Evolutionary conservation across 768 basidiomycete species (phyloP), one percentile per base, ranked within the genome.

Genomic region (Pseudohyphozyma bogoriensis): DNA sequence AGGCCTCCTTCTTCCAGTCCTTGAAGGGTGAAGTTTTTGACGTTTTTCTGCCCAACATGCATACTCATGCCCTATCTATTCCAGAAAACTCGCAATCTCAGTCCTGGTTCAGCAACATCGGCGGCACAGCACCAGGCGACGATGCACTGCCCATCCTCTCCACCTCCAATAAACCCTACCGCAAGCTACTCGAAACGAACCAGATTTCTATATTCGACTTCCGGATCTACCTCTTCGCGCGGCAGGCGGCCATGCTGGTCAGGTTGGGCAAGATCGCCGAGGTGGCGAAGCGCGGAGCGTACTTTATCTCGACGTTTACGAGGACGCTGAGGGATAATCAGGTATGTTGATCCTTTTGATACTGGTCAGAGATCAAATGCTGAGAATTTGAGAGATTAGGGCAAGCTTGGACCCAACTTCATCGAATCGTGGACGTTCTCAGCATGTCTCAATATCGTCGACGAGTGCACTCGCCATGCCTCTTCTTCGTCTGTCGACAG

Each of bases 361-460:
- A 22, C 8, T 52, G 58, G 35, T 26, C 20, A 47, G 55, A 54
- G 50, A 22, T 31, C 2, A 2, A 16, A 13, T 28, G 13, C 11
- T 26, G 4, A 36, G 15, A 24, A 6, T 2, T 33, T 16, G 36
- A 12, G 10, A 12, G 6, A 13, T 24, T 11, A 52, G 51, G 36
- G 39, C 51, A 24, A 35, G 16, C 71, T 76, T 2, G 70, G 73
- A 0, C 75, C 77, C 22, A 81, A 84, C 69, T 95, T 93, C 71
- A 78, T 95, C 36, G 88, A 95, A 71, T 85, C 87, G 0, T 99
- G 95, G 95, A 85, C 81, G 36, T 96, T 89, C 74, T 89, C 87
- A 22, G 89, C 91, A 0, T 84, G 89, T 24, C 77, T 92, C 46
- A 88, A 85, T 64, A 83, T 85, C 46, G 82, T 90, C 31, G 84